These are phyloP conservation scores for Clonostachys rhizophaga DNA, from an alignment of 2,329 filamentous ascomycete species.

Conservation along the genomic window DNA sequence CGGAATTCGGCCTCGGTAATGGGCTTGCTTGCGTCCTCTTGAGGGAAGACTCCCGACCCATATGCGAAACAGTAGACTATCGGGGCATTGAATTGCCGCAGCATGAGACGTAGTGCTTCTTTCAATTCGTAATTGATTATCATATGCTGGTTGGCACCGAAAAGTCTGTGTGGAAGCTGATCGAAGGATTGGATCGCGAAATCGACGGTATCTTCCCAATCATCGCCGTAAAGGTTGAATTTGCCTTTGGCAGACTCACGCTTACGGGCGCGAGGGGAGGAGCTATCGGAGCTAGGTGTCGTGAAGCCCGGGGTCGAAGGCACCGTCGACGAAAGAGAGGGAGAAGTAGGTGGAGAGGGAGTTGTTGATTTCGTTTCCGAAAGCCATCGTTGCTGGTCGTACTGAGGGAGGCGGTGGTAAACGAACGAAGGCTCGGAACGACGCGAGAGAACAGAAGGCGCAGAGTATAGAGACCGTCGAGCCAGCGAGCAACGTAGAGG, in stretches of 20 bases:
- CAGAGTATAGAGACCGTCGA: too few species aligned
- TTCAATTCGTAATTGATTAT: slow-evolving; percentile 95
- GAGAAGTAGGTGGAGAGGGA: neutral
- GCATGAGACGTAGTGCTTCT: slow-evolving; percentile 77
- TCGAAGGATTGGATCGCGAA: slow-evolving; percentile 34
- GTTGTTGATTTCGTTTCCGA: too few species aligned
- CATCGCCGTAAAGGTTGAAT: slow-evolving; percentile 28
- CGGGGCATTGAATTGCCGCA: slow-evolving; percentile 88
- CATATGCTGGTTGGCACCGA: slow-evolving; percentile 96
- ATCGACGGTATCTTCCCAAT: slow-evolving; percentile 38
- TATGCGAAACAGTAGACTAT: slow-evolving; percentile 98
- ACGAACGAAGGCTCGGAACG: neutral
- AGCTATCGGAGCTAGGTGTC: neutral
- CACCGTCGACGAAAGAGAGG: neutral
- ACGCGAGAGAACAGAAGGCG: neutral
- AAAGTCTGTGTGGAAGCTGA: slow-evolving; percentile 47
- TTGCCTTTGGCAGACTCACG: slow-evolving; percentile 19
- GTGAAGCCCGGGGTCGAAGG: neutral
- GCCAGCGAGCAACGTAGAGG: too few species aligned
- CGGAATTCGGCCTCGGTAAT: slow-evolving; percentile 52
- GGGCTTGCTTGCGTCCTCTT: slow-evolving; percentile 49
- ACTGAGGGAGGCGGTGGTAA: neutral
- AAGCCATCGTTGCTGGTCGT: neutral
- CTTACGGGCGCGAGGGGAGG: slow-evolving; percentile 3
- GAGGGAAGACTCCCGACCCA: slow-evolving; percentile 92